Conservation (phyloP, 129 eudicot species). For the sunflower (Helianthus annuus) region HanXRQr2.0-SUNRISE NC_035434.2:19027645-19028144, state of each 20-base stretch:
- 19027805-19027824: no score
- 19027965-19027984: slow-evolving; percentile 23
- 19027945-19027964: background rate
- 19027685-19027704: background rate
- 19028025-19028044: slow-evolving; percentile 52
- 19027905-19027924: no score
- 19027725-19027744: background rate
- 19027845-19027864: no score
- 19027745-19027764: background rate
- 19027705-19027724: slow-evolving; percentile 9
- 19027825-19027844: no score
- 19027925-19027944: no score
- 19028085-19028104: slow-evolving; percentile 21
- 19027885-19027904: no score
- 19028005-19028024: slow-evolving; percentile 28
- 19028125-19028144: slow-evolving; percentile 50
- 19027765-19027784: no score
- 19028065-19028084: slow-evolving; percentile 44
- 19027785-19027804: no score
- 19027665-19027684: background rate
- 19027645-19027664: background rate
- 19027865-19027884: no score
- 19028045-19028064: slow-evolving; percentile 42
- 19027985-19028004: slow-evolving; percentile 49
- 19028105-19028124: slow-evolving; percentile 29